Evolutionary conservation across 257 asterid genomes (phyloP).

Genomic region (Salvia rosmarinus): DNA sequence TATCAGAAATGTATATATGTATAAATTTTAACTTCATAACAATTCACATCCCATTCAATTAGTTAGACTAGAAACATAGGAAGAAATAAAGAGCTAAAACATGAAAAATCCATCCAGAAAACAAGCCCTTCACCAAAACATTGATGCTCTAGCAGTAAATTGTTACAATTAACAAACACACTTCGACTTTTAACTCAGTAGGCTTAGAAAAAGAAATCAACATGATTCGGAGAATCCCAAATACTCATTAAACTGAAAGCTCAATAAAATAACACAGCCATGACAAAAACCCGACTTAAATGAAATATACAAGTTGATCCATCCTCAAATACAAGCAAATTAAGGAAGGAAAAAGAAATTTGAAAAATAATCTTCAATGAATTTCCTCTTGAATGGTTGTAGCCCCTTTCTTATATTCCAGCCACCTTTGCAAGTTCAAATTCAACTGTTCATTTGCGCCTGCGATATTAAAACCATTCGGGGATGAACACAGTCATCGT

Average conservation of each 20-base stretch:
- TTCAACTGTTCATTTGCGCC: neutral
- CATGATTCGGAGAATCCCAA: neutral
- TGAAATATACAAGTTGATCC: slow-evolving; percentile 22
- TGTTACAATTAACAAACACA: neutral
- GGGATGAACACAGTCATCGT: slow-evolving; percentile 4
- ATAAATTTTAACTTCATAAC: no score
- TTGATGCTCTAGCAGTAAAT: neutral
- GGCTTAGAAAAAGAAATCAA: neutral
- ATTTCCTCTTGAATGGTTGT: neutral
- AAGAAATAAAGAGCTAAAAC: neutral
- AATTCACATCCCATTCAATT: no score
- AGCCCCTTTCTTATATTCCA: neutral
- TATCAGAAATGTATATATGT: no score
- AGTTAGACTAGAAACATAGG: no score
- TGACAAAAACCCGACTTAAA: neutral
- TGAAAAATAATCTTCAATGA: neutral
- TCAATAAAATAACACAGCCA: neutral
- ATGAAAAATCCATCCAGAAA: no score
- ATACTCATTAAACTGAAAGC: neutral
- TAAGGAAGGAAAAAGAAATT: neutral
- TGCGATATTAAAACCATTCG: neutral
- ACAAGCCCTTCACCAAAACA: neutral
- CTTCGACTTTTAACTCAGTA: neutral
- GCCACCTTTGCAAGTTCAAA: neutral
- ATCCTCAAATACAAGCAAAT: slow-evolving; percentile 19